Evolutionary conservation across 2,329 filamentous ascomycete species (phyloP).

Genomic region (Cordyceps tenuipes): DNA sequence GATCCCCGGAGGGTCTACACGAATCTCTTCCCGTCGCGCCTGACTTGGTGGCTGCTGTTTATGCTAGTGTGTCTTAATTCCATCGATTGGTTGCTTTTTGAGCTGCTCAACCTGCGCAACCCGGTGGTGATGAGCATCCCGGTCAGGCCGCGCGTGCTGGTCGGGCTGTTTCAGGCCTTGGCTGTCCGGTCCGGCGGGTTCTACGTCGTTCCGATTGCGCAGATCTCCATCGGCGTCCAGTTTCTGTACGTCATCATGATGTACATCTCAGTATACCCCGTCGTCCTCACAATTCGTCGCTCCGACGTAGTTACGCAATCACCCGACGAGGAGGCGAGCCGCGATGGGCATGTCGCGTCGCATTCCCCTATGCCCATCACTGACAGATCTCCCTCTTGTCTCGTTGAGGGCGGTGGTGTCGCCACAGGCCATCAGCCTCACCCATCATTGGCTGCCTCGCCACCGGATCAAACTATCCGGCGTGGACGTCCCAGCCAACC

Average conservation of each 20-base stretch:
- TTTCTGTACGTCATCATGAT: slow-evolving; percentile 57
- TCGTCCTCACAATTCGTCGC: slow-evolving; percentile 56
- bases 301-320: slow-evolving; percentile 66
- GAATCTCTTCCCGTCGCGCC: slow-evolving; percentile 53
- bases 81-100: slow-evolving; percentile 57
- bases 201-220: slow-evolving; percentile 53
- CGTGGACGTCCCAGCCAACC: neutral
- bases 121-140: slow-evolving; percentile 43
- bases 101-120: slow-evolving; percentile 57
- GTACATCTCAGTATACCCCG: slow-evolving; percentile 57
- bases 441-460: neutral
- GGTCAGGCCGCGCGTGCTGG: slow-evolving; percentile 45
- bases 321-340: slow-evolving; percentile 40
- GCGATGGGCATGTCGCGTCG: neutral
- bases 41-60: slow-evolving; percentile 58
- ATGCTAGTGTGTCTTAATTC: slow-evolving; percentile 53
- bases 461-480: neutral
- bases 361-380: neutral
- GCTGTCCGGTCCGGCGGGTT: slow-evolving; percentile 59
- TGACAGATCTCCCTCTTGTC: neutral
- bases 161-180: slow-evolving; percentile 55
- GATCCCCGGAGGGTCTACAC: slow-evolving; percentile 53
- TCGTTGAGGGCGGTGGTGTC: neutral
- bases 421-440: neutral
- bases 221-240: slow-evolving; percentile 48